Percentiles rank a stretch among this genome's conserved stretches.
Conservation (phyloP, 257 asterid species). For the Salvia splendens region DNA sequence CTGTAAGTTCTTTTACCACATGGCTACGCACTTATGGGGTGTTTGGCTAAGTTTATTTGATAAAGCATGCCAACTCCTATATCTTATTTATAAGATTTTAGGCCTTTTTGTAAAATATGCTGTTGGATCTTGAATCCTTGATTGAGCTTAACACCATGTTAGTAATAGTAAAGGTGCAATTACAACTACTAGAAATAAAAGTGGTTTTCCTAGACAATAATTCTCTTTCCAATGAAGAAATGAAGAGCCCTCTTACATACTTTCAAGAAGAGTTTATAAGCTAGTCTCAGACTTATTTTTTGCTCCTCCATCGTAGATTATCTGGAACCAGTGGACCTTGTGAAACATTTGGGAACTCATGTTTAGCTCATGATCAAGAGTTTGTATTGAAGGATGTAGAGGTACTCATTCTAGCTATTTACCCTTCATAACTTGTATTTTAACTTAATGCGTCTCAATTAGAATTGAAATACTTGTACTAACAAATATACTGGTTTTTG, state of each 20-base stretch:
- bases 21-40: not conserved
- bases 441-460: not conserved
- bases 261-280: not conserved
- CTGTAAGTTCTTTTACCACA: constrained; percentile 55
- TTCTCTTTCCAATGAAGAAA: too few relatives aligned
- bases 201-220: not conserved
- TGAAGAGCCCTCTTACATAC: not conserved
- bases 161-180: not conserved
- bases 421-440: not conserved
- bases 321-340: constrained; percentile 88
- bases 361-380: constrained; percentile 84
- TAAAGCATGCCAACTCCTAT: not conserved
- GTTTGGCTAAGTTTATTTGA: not conserved
- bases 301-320: constrained; percentile 47
- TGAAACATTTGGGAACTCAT: constrained; percentile 87
- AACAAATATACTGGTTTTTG: not conserved
- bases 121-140: too few relatives aligned
- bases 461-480: not conserved
- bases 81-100: not conserved
- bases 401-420: constrained; percentile 43
- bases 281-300: not conserved
- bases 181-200: not conserved
- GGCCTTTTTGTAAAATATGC: not conserved
- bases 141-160: too few relatives aligned
- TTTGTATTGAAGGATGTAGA: constrained; percentile 83